Conservation (phyloP, 139 green algal species). For the Diplosphaera chodatii region DNA sequence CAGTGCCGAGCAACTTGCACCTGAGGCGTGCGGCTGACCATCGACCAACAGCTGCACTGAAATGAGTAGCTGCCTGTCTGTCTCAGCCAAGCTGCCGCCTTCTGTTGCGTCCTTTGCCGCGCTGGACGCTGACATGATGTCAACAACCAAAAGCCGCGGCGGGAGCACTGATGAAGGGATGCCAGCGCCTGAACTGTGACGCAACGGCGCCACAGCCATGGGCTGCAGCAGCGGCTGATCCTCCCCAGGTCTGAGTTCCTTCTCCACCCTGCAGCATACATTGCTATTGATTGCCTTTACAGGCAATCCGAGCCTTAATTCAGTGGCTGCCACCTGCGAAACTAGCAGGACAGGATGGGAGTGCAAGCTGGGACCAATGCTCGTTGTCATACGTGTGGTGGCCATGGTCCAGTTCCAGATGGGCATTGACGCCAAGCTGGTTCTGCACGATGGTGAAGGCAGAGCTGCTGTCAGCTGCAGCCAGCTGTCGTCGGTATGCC, state of each 20-base stretch:
- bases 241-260: slow-evolving; percentile 25
- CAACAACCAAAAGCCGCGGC: slow-evolving; percentile 42
- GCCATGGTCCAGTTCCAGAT: slow-evolving; percentile 66
- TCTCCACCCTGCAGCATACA: slow-evolving; percentile 42
- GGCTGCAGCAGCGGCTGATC: slow-evolving; percentile 36
- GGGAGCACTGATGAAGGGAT: slow-evolving; percentile 11
- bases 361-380: too few species aligned
- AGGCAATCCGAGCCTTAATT: too few species aligned
- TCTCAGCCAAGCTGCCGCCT: neutral
- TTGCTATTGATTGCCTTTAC: too few species aligned
- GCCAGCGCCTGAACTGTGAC: slow-evolving; percentile 11
- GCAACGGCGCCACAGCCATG: slow-evolving; percentile 28
- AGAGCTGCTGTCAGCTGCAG: slow-evolving; percentile 23
- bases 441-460: slow-evolving; percentile 51
- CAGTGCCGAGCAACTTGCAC: too few species aligned
- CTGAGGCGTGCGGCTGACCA: neutral
- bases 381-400: slow-evolving; percentile 39
- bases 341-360: too few species aligned
- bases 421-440: slow-evolving; percentile 41
- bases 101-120: neutral
- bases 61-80: neutral
- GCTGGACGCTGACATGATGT: slow-evolving; percentile 23
- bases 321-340: too few species aligned
- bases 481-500: slow-evolving; percentile 25
- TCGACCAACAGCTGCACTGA: neutral